Evolutionary conservation across 768 basidiomycete genomes (phyloP).

Genomic region (Pleurotus giganteus): DNA sequence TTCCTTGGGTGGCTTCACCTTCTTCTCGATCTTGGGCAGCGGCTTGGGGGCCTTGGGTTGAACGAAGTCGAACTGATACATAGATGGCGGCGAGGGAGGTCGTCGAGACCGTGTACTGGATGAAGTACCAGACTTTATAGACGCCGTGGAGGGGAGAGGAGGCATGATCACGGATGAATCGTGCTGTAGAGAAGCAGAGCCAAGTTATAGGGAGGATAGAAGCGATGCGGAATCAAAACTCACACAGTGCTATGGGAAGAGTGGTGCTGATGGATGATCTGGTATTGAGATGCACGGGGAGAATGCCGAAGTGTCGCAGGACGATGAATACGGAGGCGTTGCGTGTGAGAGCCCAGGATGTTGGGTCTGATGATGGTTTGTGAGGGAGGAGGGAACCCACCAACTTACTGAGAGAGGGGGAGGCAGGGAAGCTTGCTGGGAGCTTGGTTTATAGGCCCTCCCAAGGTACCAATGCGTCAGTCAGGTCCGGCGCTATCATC

Average conservation of each 20-base stretch:
- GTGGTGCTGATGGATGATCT: conserved; percentile 1
- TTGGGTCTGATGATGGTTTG: neutral
- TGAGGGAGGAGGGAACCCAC: neutral
- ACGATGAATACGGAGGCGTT: conserved; percentile 1
- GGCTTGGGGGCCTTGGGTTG: conserved; percentile 7
- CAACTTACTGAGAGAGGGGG: neutral
- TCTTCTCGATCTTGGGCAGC: conserved; percentile 8
- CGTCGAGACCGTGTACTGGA: conserved; percentile 3
- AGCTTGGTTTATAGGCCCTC: neutral
- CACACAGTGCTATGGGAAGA: neutral
- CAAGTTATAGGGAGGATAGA: neutral
- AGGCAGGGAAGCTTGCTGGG: neutral
- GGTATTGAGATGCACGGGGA: neutral
- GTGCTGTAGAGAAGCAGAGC: neutral
- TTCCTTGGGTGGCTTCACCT: neutral
- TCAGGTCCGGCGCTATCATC: neutral
- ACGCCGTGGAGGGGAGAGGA: neutral
- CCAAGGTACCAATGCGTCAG: neutral
- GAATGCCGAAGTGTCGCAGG: conserved; percentile 1
- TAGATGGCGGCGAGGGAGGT: conserved; percentile 3
- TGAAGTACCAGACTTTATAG: conserved; percentile 5
- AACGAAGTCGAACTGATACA: conserved; percentile 7
- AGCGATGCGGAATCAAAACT: neutral
- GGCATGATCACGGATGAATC: neutral
- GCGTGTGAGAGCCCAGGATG: neutral